Evolutionary conservation across 495 filamentous ascomycete species (phyloP), one percentile per base, ranked within the genome.

Genomic region (Umbilicaria muhlenbergii): DNA sequence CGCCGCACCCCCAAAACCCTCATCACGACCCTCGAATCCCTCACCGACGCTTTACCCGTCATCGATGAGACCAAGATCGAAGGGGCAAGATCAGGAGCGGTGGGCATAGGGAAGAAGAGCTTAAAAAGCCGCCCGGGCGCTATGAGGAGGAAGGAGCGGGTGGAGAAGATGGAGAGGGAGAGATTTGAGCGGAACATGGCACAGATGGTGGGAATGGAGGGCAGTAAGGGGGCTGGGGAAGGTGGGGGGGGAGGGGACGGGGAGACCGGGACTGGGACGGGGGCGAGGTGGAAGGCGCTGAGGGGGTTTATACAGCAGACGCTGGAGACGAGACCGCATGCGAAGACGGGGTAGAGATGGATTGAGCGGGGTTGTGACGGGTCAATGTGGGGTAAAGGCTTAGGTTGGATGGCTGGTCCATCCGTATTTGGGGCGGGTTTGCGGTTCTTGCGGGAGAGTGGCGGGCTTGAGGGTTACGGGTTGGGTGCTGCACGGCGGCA

Each of bases 171-270:
- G 49, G 89, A 96, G 70, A 75, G 80, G 56, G 77, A 85, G 59
- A 67, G 88, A 45, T 94, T 94, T 55, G 77, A 72, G 44, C 71
- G 66, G 61, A 94, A 87, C 59, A 63, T 96, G 69, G 86, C 81
- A 34, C 43, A 54, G 45, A 68, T 77, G 61, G 51, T 73, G 45
- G 58, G 52, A 0, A 56, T 67, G 40, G 40, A 54, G 63, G 24
- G 67, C 63, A 2, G 59, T 24, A n/a, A n/a, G n/a, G 1, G 42
- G 35, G 0, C 21, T 19, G 1, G 1, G 6, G 3, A 35, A 41
- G 6, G 11, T 34, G 15, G 0, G 32, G 14, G 17, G 32, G 16
- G 17, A 1, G 39, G 35, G 36, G 43, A 21, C 5, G n/a, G 8
- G 19, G 38, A 46, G 32, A 51, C 77, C 34, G 85, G 78, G 78